Evolutionary conservation across 805 yeast species (phyloP), one percentile per base, ranked within the genome.

Genomic region (Starmerella bombicola): DNA sequence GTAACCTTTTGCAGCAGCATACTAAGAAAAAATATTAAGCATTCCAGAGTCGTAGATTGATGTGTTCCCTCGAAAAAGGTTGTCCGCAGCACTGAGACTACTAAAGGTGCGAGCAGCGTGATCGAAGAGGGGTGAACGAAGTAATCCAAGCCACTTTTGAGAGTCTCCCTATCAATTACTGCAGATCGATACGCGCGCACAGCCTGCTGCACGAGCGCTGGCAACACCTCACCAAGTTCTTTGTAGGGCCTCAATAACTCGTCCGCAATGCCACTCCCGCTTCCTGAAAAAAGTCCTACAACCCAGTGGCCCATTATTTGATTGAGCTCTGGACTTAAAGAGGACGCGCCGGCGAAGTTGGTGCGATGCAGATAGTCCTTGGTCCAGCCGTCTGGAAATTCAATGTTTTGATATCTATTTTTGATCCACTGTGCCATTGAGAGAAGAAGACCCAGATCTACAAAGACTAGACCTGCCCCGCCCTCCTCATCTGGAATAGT

Each of bases 111-210:
- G 25, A 76, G 54, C 10, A 78, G 70, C 6, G 71, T 64, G 1
- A 80, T 65, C 48, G 88, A 64, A 47, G 82, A 80, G 2, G 83
- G 80, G 53, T 86, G 95, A 33, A 80, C 65, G 50, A 88, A 80
- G 53, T 86, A 84, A 53, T 86, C 96, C 26, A 88, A 64, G 0
- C 95, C 96, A 41, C 80, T 81, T 35, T 68, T 69, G 30, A 84
- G 64, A 4, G 74, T 69, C 3, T 76, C 77, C 8, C 69, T 56
- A 48, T 75, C 78, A 3, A 82, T 65, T 12, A 73, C 60, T 1
- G 71, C 73, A 19, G 68, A 59, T 18, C 70, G 68, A 37, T 73
- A 66, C 1, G 93, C 81, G 13, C 68, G 56, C 10, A 82, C 65
- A 0, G 83, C 78, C 55, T 83, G 86, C 46, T 75, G 76, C 52